Percentiles rank a stretch among this genome's conserved stretches.
phyloP scores from a whole-genome alignment of 2,329 filamentous ascomycete genomes.

The Fonsecaea pedrosoi region DNA sequence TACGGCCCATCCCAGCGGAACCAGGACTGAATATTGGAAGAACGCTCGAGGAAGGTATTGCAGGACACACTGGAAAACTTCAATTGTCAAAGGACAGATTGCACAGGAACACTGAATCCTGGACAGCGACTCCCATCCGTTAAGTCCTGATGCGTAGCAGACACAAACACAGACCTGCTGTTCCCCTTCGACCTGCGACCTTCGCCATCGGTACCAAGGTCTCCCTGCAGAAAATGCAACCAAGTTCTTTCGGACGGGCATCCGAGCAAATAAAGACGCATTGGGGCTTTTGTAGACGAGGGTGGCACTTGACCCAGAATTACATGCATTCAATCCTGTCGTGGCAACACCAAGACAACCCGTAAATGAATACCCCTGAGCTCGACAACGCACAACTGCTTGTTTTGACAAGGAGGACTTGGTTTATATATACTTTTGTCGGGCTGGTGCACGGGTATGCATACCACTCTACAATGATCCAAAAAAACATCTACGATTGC shows the following conservation, averaged over 20 bases:
- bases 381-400: background rate
- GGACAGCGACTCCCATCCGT: background rate
- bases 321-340: background rate
- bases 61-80: background rate
- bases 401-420: background rate
- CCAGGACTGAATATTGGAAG: background rate
- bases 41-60: background rate
- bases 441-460: background rate
- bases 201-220: background rate
- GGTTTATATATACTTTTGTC: background rate
- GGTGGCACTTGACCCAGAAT: background rate
- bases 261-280: background rate
- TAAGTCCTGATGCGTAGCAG: background rate
- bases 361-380: background rate
- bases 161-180: background rate
- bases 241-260: background rate
- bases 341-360: background rate
- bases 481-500: background rate
- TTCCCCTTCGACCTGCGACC: background rate
- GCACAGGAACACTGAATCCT: background rate
- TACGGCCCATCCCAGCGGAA: constrained; percentile 3
- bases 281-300: constrained; percentile 1
- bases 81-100: background rate
- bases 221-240: background rate
- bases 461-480: background rate